Percentiles rank a stretch among this genome's conserved stretches.
phyloP scores from a whole-genome alignment of 345 rosid genomes.

The Lagerstroemia speciosa region DNA sequence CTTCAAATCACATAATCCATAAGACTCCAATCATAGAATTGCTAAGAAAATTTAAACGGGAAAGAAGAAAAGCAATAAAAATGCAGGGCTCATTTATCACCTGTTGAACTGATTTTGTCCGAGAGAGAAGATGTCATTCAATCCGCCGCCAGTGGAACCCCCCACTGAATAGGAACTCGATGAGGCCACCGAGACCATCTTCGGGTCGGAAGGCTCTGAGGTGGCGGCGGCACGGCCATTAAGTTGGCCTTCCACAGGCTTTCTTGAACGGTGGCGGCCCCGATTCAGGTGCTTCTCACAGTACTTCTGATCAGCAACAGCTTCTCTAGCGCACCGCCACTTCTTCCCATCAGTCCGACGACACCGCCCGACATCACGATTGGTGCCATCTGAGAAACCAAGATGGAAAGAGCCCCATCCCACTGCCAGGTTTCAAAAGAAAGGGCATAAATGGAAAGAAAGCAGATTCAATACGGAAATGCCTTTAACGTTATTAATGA shows the following conservation, averaged over 20 bases:
- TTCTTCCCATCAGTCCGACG: constrained; percentile 99
- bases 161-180: constrained; percentile 21
- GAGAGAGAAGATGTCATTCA: too few species aligned
- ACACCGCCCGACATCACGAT: constrained; percentile 96
- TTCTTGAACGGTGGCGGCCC: constrained; percentile 99
- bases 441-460: neutral
- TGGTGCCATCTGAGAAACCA: constrained; percentile 70
- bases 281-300: constrained; percentile 95
- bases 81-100: neutral
- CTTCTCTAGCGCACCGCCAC: constrained; percentile 98
- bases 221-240: constrained; percentile 48
- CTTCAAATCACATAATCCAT: neutral
- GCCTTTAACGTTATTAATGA: too few species aligned
- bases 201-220: constrained; percentile 27
- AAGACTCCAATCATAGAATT: too few species aligned
- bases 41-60: too few species aligned
- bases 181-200: constrained; percentile 10
- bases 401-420: constrained; percentile 80
- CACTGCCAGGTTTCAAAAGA: constrained; percentile 21
- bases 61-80: too few species aligned
- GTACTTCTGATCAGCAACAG: constrained; percentile 86
- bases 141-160: constrained; percentile 33
- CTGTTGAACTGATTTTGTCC: constrained; percentile 24
- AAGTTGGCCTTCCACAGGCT: constrained; percentile 98
- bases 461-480: neutral